Base-by-base conservation (phyloP, 208 protist species). In the Crithidia mellificae region DNA sequence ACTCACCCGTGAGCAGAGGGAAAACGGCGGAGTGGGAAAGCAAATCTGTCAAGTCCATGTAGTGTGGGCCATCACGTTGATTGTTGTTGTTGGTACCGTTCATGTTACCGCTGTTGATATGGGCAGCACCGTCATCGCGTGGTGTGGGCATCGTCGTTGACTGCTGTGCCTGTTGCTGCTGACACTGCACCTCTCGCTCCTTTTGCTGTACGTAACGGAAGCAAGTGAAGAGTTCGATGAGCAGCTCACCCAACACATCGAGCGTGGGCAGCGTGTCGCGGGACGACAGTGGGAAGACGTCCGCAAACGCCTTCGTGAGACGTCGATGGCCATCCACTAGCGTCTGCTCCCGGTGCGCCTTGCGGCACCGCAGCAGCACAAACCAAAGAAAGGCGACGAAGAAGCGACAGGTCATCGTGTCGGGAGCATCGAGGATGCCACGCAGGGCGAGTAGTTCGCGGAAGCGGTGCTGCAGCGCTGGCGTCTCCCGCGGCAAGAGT, bases 201-300 rank as follows among this genome's bases (percentile, higher is more conserved):
- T 34, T 5, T 38, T 38, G n/a, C 2, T n/a, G 19, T 0, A 39
- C 52, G 39, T 66, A 61, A n/a, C 63, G 62, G 19, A 12, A 6
- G 39, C 70, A 76, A 5, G 63, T 76, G n/a, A 46, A 4, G 11
- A 76, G 27, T 36, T 76, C 70, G 36, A 70, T 54, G 2, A 76
- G 54, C 15, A 76, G 54, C 49, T 76, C 44, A 14, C 61, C 63
- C 22, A 76, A 61, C 55, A 76, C 70, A 43, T 76, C 70, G 47
- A 76, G 20, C 70, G 63, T 29, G 6, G 70, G 70, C 70, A 70
- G 15, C 39, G 56, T 41, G n/a, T 76, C 63, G 36, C 41, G 30
- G 17, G 38, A 20, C 5, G 63, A 17, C 11, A 70, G 29, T 0
- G 70, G 70, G 20, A 76, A 76, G 17, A 36, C 47, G 47, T 76